Base-by-base conservation (phyloP, 192 early-diverging fungal species). In the Geosiphon pyriformis region DNA sequence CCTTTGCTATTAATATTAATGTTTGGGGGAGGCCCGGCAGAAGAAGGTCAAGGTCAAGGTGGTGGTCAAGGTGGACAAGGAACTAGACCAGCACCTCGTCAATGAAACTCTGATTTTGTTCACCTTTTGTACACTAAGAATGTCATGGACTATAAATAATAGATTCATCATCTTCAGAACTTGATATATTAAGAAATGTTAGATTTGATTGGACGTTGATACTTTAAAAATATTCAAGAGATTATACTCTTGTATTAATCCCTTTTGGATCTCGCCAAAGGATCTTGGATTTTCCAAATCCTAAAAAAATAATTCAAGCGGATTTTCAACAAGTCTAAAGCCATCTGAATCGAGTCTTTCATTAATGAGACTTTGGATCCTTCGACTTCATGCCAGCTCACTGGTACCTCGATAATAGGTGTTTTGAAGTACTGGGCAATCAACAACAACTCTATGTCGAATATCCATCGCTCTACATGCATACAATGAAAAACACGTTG, bases 391-490 rank as follows among this genome's bases (percentile, higher is more conserved):
- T 96, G 93, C 96, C 96, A 98, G 22, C 82, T 91, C 12, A 98
- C 93, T 4, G 90, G 88, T 6, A 96, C 92, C 71, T 98, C 96
- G 4, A 75, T 80, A 30, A 98, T 85, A 2, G 90, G 91, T 23
- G 94, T 90, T 1, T 74, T 52, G 26, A 84, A 77, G 49, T 80
- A 77, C 30, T 84, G 72, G 1, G 92, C 94, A 58, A 96, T 81
- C 71, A 98, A 80, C 46, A 98, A 76, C 54, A 94, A 76, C 76
- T 98, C 96, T 59, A 98, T 92, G 73, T 98, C 96, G 79, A 98
- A 98, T 72, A 98, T 95, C 89, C 94, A 98, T 25, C 96, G 81
- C 70, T 95, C 91, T 2, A 93, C 92, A 59, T 98, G 96, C 90
- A 96, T 92, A 70, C 86, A 85, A 22, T 88, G 83, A 66, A 94